Evolutionary conservation across 2,329 filamentous ascomycete species (phyloP), one percentile per base, ranked within the genome.

Genomic region (Ophiocordyceps unilateralis): DNA sequence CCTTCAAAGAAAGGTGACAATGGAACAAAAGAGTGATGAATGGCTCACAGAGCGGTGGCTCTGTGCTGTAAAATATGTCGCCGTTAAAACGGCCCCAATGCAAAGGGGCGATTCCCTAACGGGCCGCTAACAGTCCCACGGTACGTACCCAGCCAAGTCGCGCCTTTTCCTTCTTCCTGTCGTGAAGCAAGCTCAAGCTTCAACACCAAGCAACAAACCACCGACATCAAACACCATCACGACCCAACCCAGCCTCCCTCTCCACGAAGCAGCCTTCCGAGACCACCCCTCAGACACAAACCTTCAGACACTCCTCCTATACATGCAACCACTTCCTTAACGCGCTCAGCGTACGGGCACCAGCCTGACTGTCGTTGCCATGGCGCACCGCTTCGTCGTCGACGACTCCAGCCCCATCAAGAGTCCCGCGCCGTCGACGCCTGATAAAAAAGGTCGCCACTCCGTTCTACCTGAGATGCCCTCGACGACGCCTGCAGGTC

Each of bases 401-500:
- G 62, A 66, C 51, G 24, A 36, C 17, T 61, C 64, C 37, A 66
- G 60, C 51, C 66, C 61, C 40, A 60, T 60, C 44, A 50, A 55
- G 37, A 65, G 58, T 47, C 63, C 63, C 24, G 60, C 61, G 43
- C 70, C 70, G 1, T 65, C 68, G 19, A 75, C 71, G 2, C 71
- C 71, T 3, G 67, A 69, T 21, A 60, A 62, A 45, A 57, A 53
- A 44, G 56, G 56, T 26, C 55, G 55, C 42, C 54, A 51, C 37
- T 66, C 64, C 36, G 57, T 57, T 32, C 63, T 64, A 34, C 64
- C 56, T 46, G 61, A 67, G 9, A 59, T 64, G 41, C 68, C 70
- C 7, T 68, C 70, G 32, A 74, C 69, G 2, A 75, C 72, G 2
- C 71, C 72, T 5, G 66, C 65, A 17, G 71, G 65, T 0, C 65